phyloP scores from a whole-genome alignment of 306 rosid genomes.

The Inga oerstediana region DNA sequence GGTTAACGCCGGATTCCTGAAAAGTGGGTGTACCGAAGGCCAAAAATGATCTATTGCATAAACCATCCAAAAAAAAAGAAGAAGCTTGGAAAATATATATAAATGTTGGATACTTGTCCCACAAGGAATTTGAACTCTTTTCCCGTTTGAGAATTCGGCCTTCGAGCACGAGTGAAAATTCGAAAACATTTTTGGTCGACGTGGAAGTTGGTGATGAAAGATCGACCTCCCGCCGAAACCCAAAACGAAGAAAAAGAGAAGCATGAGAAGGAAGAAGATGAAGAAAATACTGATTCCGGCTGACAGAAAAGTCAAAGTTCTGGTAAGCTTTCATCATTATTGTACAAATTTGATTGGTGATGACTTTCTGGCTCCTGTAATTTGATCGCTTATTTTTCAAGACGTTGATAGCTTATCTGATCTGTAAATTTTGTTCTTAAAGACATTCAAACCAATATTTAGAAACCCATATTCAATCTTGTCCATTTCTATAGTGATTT shows the following conservation, averaged over 20 bases:
- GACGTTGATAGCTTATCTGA: constrained; percentile 35
- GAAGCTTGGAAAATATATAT: neutral
- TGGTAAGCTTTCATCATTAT: constrained; percentile 31
- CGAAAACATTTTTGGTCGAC: neutral
- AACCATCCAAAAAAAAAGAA: too few species aligned
- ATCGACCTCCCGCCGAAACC: constrained; percentile 13
- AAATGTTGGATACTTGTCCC: constrained; percentile 16
- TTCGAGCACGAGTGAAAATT: neutral
- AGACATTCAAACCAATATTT: neutral
- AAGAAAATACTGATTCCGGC: neutral
- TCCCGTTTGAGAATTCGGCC: neutral
- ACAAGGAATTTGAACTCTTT: constrained; percentile 20
- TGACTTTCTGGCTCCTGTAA: constrained; percentile 31
- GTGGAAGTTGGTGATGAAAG: neutral
- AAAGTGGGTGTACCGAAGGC: too few species aligned
- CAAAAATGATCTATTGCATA: too few species aligned
- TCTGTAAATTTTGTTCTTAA: neutral
- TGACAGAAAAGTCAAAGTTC: constrained; percentile 41
- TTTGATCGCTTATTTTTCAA: constrained; percentile 13
- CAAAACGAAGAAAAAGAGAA: neutral
- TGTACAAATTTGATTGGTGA: constrained; percentile 31
- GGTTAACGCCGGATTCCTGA: too few species aligned
- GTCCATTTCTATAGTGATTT: constrained; percentile 33
- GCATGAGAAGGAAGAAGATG: constrained; percentile 25
- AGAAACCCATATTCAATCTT: neutral